A percentile compares a stretch with the other conserved stretches of the same genome.
These are phyloP conservation scores for Mycena olivaceomarginata DNA, from an alignment of 768 basidiomycete species.

Conservation along the genomic window DNA sequence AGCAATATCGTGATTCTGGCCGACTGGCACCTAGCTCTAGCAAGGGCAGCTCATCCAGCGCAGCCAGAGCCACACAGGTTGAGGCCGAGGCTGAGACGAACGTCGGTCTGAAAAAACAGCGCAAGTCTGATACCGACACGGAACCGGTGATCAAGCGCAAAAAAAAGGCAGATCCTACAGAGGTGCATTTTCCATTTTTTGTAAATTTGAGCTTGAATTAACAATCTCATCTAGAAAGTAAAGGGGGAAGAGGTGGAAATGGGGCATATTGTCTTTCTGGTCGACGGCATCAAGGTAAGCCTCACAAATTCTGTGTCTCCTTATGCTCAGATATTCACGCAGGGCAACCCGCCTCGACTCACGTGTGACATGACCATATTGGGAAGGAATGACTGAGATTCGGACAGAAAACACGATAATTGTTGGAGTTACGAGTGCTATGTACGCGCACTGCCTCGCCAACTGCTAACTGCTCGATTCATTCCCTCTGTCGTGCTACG, in stretches of 20 bases:
- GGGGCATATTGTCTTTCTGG: not conserved
- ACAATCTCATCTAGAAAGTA: not conserved
- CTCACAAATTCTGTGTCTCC: not conserved
- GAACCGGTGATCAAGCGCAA: not conserved
- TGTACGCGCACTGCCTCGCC: no score
- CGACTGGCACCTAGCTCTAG: not conserved
- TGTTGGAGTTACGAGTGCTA: no score
- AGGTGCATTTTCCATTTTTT: not conserved
- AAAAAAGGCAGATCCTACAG: not conserved
- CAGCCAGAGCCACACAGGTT: not conserved
- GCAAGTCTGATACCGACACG: not conserved
- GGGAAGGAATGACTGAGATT: no score
- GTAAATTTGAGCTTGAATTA: not conserved
- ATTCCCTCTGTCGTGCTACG: no score
- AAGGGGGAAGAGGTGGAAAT: slow-evolving; percentile 2
- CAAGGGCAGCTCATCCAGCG: not conserved
- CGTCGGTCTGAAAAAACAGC: not conserved
- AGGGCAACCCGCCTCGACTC: not conserved
- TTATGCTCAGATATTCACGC: not conserved
- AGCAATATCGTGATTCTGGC: slow-evolving; percentile 1
- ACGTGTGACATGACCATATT: not conserved
- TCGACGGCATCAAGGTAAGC: not conserved
- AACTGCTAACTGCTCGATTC: no score
- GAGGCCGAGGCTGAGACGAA: slow-evolving; percentile 14
- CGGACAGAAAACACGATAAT: no score